Base-by-base conservation (phyloP, 208 protist species). In the Acanthamoeba triangularis region DNA sequence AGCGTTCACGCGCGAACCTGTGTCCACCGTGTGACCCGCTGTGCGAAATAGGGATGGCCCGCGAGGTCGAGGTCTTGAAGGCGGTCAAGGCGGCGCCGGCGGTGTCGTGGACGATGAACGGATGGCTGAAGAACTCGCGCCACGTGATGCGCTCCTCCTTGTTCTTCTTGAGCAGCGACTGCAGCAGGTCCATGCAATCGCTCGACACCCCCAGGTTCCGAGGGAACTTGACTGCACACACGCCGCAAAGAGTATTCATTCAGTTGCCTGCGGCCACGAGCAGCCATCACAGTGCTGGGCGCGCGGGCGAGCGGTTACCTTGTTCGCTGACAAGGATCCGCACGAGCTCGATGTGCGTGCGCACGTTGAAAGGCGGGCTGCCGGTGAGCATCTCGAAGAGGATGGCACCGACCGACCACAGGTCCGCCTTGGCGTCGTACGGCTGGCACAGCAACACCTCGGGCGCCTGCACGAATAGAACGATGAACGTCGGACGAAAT, bases 331-430 rank as follows among this genome's bases (percentile, higher is more conserved):
- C 80, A 20, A 88, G 41, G 8, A 88, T 88, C 18, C 80, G 80
- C 30, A 88, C 80, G n/a, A 93, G 87, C 23, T 93, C 61, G 63
- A 93, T 49, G 52, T 93, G 87, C 23, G 54, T 93, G 23, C 63
- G 54, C 87, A 93, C 87, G 63, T 93, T 74, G 41, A 93, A 93
- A 20, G 87, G 87, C 52, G 87, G 87, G 11, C 20, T 69, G 52
- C 87, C 87, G 47, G 87, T 93, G 35, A 93, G 87, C 87, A 74
- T 93, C 41, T 93, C 87, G 47, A 44, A 93, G 18, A 93, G 37
- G 25, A 93, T 93, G 59, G 87, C 54, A 25, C 87, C 87, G 23
- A 93, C 87, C 33, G 87, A 93, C 87, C 87, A 93, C 30, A 93
- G 47, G 59, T 93, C 87, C 5, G 87, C 87, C 44, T 93, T 93